phyloP scores from a whole-genome alignment of 2,329 filamentous ascomycete genomes.

The Stagonosporopsis vannaccii region DNA sequence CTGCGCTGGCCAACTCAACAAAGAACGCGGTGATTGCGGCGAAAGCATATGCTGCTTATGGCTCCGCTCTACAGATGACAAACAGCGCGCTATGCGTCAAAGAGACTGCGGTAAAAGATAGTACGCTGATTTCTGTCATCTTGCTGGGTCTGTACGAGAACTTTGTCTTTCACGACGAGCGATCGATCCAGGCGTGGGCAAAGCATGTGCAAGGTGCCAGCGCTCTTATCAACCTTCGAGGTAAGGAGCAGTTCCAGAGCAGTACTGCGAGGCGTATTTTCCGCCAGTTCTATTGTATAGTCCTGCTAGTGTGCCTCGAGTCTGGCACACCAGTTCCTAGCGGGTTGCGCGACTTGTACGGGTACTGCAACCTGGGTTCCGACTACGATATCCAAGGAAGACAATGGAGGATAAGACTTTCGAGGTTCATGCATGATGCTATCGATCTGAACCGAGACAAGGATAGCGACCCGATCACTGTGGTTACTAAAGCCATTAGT shows the following conservation, averaged over 20 bases:
- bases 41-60: slow-evolving; percentile 37
- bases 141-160: slow-evolving; percentile 47
- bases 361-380: slow-evolving; percentile 15
- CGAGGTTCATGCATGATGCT: slow-evolving; percentile 30
- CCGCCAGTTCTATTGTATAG: slow-evolving; percentile 38
- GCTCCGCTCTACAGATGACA: slow-evolving; percentile 32
- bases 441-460: slow-evolving; percentile 32
- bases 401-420: slow-evolving; percentile 28
- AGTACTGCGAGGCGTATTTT: slow-evolving; percentile 35
- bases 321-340: slow-evolving; percentile 24
- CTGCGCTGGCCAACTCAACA: slow-evolving; percentile 33
- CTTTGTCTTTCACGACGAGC: slow-evolving; percentile 34
- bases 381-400: slow-evolving; percentile 34
- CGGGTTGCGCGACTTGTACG: slow-evolving; percentile 33
- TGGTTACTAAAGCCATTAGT: slow-evolving; percentile 23
- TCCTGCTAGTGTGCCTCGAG: slow-evolving; percentile 34
- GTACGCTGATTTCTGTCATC: slow-evolving; percentile 40
- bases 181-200: slow-evolving; percentile 41
- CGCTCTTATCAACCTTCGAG: slow-evolving; percentile 42
- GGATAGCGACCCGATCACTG: slow-evolving; percentile 21
- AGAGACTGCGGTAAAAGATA: slow-evolving; percentile 31
- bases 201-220: slow-evolving; percentile 45
- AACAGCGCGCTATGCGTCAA: slow-evolving; percentile 31
- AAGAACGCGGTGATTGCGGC: slow-evolving; percentile 33
- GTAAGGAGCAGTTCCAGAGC: slow-evolving; percentile 33